Base-by-base conservation (phyloP, 345 rosid species). In the Tarenaya hassleriana region DNA sequence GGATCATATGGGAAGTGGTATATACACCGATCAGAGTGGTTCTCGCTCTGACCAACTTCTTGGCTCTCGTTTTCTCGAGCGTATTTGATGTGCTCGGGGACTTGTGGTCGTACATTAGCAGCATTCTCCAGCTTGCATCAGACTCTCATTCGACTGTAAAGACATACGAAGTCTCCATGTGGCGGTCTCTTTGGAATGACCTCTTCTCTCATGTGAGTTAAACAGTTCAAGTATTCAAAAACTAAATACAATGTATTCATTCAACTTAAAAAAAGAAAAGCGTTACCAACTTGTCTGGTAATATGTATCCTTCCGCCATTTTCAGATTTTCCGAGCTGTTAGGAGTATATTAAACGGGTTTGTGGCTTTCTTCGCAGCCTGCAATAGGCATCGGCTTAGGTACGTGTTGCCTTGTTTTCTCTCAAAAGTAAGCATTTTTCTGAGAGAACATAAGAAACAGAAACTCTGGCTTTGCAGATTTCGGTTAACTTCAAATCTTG, bases 341-440 rank as follows among this genome's bases (percentile, higher is more conserved):
- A 86, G 80, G 74, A 83, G 94, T 50, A 94, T 94, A 68, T 59
- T 88, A 61, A 73, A 94, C 61, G 99, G 99, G 16, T 77, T 86
- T 56, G 83, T 82, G 19, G 99, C 89, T 44, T 82, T 83, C 78
- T 88, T 88, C 59, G 60, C 81, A 19, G 81, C 95, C 19, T 94
- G 99, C 78, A 88, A 94, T 73, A 76, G 99, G 68, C 99, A 94
- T 71, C 96, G 97, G 45, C 95, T 94, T 34, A 86, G 99, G 99
- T 94, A 69, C 59, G n/a, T n/a, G n/a, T n/a, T n/a, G n/a, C n/a
- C n/a, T n/a, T n/a, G n/a, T n/a, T n/a, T n/a, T n/a, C n/a, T n/a
- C n/a, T n/a, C n/a, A n/a, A n/a, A n/a, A n/a, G n/a, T n/a, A n/a
- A n/a, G n/a, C n/a, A n/a, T n/a, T n/a, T n/a, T n/a, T n/a, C n/a